Evolutionary conservation across 192 early-diverging fungal species (phyloP).

Genomic region (Linnemannia schmuckeri): DNA sequence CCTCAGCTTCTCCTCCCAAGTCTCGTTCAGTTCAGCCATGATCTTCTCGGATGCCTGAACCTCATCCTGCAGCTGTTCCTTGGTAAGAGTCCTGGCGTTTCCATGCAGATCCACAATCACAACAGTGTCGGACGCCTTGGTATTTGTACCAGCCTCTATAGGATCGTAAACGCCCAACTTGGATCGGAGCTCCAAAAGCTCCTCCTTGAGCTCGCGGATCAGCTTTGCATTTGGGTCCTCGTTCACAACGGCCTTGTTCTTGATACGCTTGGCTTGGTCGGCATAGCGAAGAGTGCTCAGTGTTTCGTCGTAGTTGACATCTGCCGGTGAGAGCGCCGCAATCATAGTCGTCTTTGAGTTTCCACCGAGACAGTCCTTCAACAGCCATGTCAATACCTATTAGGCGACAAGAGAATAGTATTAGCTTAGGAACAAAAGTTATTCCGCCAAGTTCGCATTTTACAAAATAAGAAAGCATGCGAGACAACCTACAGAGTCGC

Average conservation of each 20-base stretch:
- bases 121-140: slow-evolving; percentile 35
- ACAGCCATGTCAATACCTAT: slow-evolving; percentile 85
- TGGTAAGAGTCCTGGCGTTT: slow-evolving; percentile 59
- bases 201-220: slow-evolving; percentile 87
- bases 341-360: slow-evolving; percentile 89
- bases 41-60: slow-evolving; percentile 89
- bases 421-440: background rate
- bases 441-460: background rate
- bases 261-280: slow-evolving; percentile 91
- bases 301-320: slow-evolving; percentile 76
- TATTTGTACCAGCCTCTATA: slow-evolving; percentile 30
- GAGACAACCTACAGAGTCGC: slow-evolving; percentile 80
- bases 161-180: slow-evolving; percentile 66
- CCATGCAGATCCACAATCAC: slow-evolving; percentile 63
- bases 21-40: slow-evolving; percentile 83
- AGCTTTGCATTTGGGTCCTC: slow-evolving; percentile 87
- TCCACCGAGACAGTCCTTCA: slow-evolving; percentile 88
- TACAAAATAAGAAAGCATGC: background rate
- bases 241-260: slow-evolving; percentile 92
- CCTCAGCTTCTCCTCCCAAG: slow-evolving; percentile 86
- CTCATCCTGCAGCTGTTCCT: slow-evolving; percentile 79
- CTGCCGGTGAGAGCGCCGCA: slow-evolving; percentile 82
- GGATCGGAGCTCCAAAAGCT: slow-evolving; percentile 76
- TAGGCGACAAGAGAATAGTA: background rate
- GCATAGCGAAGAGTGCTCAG: slow-evolving; percentile 91